phyloP scores from a whole-genome alignment of 768 basidiomycete genomes.

The Suillus americanus region DNA sequence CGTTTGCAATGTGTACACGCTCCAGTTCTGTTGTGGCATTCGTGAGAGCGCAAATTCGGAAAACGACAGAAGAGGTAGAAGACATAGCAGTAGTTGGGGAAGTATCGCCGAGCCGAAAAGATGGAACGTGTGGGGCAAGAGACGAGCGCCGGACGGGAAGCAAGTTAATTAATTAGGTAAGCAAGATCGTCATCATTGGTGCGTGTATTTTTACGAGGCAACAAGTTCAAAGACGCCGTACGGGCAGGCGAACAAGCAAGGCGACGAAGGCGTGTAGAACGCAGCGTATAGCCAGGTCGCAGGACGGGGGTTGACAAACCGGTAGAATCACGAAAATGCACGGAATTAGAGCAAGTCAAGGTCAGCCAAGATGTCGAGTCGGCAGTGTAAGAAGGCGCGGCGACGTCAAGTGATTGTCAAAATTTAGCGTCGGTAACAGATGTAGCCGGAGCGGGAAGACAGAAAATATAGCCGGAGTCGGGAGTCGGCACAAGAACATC shows the following conservation, averaged over 20 bases:
- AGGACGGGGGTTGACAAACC: background rate
- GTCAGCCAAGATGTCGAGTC: background rate
- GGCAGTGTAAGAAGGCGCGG: background rate
- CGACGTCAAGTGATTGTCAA: background rate
- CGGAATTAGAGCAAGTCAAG: background rate
- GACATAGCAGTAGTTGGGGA: slow-evolving; percentile 8
- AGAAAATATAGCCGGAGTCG: background rate
- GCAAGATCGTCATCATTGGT: slow-evolving; percentile 3
- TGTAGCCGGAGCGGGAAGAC: background rate
- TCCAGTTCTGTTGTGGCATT: slow-evolving; percentile 53
- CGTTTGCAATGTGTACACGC: slow-evolving; percentile 88
- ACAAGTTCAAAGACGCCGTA: slow-evolving; percentile 1
- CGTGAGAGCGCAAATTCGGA: slow-evolving; percentile 9
- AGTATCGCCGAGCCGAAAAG: slow-evolving; percentile 18
- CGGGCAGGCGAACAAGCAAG: slow-evolving; percentile 17
- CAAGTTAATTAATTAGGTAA: slow-evolving; percentile 1
- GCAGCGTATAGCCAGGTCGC: background rate
- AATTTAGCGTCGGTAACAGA: background rate
- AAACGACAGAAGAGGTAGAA: slow-evolving; percentile 6
- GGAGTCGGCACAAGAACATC: background rate
- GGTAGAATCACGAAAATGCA: background rate
- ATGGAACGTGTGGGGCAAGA: background rate
- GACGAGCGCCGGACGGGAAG: slow-evolving; percentile 4
- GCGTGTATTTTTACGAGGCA: slow-evolving; percentile 10
- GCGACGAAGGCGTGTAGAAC: slow-evolving; percentile 3